Conservation (phyloP, 441 rosid species). For the Populus hybrid region DNA sequence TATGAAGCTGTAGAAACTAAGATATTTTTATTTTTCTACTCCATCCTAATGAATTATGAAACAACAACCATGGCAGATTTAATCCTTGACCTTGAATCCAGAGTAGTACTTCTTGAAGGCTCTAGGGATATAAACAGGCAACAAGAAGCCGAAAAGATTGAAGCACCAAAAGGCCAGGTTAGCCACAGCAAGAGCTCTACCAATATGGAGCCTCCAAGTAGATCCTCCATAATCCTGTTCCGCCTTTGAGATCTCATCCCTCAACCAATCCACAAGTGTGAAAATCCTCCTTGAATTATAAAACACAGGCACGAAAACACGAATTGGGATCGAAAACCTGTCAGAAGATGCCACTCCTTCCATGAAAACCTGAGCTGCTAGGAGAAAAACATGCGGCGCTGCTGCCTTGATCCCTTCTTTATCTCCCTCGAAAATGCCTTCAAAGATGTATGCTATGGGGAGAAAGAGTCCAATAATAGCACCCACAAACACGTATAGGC, state of each 20-base stretch:
- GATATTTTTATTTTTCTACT: background rate
- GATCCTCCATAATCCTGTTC: constrained; percentile 29
- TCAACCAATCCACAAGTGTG: constrained; percentile 62
- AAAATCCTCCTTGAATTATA: constrained; percentile 70
- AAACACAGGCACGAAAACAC: constrained; percentile 69
- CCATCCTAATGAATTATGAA: background rate
- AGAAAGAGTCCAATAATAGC: constrained; percentile 60
- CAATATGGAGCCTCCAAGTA: constrained; percentile 43
- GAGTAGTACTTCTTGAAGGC: constrained; percentile 72
- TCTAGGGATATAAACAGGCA: constrained; percentile 78
- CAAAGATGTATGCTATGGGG: constrained; percentile 61
- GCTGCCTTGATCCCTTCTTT: constrained; percentile 63
- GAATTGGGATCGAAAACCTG: constrained; percentile 56
- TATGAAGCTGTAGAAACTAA: background rate
- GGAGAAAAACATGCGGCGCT: constrained; percentile 74
- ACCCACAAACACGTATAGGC: constrained; percentile 40
- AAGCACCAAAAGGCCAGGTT: constrained; percentile 80
- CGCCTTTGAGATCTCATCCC: constrained; percentile 38
- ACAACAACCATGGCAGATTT: background rate
- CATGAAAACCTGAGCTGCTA: constrained; percentile 75
- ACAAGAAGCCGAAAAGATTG: constrained; percentile 76
- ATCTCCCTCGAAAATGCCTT: constrained; percentile 66
- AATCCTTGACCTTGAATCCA: constrained; percentile 31
- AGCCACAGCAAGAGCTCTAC: constrained; percentile 63
- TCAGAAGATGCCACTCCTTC: constrained; percentile 67